Evolutionary conservation across 148 eudicot species (phyloP).

Genomic region (Agrostemma githago): DNA sequence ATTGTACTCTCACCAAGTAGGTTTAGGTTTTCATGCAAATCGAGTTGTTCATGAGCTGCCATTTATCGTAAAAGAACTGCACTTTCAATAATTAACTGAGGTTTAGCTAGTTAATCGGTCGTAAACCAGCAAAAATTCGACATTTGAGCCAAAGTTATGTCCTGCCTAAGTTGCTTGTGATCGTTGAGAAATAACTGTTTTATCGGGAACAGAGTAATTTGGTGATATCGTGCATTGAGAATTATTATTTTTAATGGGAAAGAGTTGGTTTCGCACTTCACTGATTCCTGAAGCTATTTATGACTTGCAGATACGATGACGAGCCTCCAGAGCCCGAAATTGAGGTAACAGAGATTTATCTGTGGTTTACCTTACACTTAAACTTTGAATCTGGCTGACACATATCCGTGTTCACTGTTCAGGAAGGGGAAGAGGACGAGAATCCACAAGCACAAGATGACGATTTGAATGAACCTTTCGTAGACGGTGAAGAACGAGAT

Average conservation of each 20-base stretch:
- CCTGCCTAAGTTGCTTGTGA: not conserved
- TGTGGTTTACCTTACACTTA: not conserved
- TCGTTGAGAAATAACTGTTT: too few species aligned
- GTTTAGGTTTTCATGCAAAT: not conserved
- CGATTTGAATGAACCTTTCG: slow-evolving; percentile 56
- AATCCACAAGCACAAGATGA: slow-evolving; percentile 46
- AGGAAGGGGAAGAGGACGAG: slow-evolving; percentile 58
- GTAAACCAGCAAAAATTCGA: too few species aligned
- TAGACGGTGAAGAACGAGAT: slow-evolving; percentile 64
- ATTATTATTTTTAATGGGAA: not conserved
- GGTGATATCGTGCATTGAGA: too few species aligned
- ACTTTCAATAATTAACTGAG: not conserved
- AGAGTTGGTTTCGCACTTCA: not conserved
- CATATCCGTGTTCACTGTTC: not conserved
- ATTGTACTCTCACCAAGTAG: too few species aligned
- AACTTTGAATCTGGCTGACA: not conserved
- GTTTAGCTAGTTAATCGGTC: not conserved
- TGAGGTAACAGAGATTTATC: slow-evolving; percentile 20
- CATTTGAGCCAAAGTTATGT: not conserved
- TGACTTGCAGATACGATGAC: slow-evolving; percentile 40
- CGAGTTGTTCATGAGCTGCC: not conserved
- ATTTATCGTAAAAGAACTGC: not conserved
- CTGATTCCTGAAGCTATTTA: slow-evolving; percentile 1
- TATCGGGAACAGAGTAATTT: too few species aligned
- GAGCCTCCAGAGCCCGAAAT: slow-evolving; percentile 52